Base-by-base conservation (phyloP, 164 flowering plant genomes). In the Vitis rotundifolia region DNA sequence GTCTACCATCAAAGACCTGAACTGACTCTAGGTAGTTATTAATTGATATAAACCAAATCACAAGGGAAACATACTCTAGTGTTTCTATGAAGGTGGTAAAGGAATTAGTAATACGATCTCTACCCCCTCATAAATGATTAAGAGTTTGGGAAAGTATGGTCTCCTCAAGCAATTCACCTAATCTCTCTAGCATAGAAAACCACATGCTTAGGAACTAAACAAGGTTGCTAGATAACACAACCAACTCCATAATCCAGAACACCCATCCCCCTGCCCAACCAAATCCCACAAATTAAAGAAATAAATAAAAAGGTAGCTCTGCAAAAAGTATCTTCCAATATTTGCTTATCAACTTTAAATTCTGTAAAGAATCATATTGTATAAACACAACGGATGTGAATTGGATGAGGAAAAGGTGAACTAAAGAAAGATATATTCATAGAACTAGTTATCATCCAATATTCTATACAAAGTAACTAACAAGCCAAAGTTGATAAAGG, bases 151-250 rank as follows among this genome's bases (percentile, higher is more conserved):
- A 88, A 55, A 96, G 96, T 31, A 89, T 68, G n/a, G 81, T 97
- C 80, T 96, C 99, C 82, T 91, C 99, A 22, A 95, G 87, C 79
- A 95, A 73, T 81, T 93, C 99, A 64, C 80, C 84, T 13, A 97
- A 87, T 87, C 82, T 87, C 99, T 93, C 89, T 10, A 77, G 67
- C 19, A 76, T 48, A 72, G 59, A 10, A 71, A 62, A 55, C 47
- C 54, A 69, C 58, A 67, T 55, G 28, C 60, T 60, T 71, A 9
- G 67, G 19, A 6, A 31, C 44, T 31, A 31, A 31, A 3, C 44
- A 31, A 31, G 3, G 50, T 9, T 44, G 64, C 55, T 73, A 9
- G 67, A 19, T 53, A 74, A 67, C 11, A 26, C 59, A 15, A 44
- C 18, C 69, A 72, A 51, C 8, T 15, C 22, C 62, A 48, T 12